A percentile compares a stretch with the other conserved stretches of the same genome.
Conservation (phyloP, 169 alveolate species). For the Eimeria zaria region DNA sequence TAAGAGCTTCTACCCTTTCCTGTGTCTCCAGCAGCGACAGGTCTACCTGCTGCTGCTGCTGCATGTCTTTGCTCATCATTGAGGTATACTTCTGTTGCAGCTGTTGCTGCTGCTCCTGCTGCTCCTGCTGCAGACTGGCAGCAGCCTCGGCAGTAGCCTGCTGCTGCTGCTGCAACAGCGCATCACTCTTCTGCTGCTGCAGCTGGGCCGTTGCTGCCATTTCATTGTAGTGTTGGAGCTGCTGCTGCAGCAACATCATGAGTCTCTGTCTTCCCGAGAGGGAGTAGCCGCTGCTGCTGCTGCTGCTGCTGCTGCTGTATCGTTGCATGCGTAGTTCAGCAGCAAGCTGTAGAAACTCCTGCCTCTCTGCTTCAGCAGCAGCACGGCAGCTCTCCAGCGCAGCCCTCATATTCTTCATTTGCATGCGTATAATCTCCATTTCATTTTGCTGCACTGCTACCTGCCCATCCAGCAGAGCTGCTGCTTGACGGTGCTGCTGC, state of each 20-base stretch:
- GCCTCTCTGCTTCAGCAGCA: conserved; percentile 38
- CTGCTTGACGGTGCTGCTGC: conserved; percentile 54
- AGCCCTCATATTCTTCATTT: conserved; percentile 19
- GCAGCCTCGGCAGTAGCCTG: conserved; percentile 14
- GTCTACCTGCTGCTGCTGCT: conserved; percentile 46
- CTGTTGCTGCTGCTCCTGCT: conserved; percentile 59
- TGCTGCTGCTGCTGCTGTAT: not conserved
- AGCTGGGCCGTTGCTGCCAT: conserved; percentile 13
- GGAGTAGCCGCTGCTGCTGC: conserved; percentile 1
- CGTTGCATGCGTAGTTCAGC: conserved; percentile 23
- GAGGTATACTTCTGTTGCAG: not conserved
- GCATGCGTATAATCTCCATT: conserved; percentile 22
- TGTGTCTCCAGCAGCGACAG: not conserved
- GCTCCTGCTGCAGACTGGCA: conserved; percentile 50
- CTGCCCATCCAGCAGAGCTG: conserved; percentile 58
- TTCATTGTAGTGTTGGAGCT: conserved; percentile 28
- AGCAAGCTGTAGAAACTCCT: conserved; percentile 39
- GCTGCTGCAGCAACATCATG: conserved; percentile 62
- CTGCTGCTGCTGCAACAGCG: conserved; percentile 59
- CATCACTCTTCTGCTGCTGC: conserved; percentile 67
- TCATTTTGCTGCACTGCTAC: conserved; percentile 60
- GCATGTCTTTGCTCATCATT: not conserved
- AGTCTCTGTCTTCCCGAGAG: conserved; percentile 39
- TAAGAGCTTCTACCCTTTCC: not conserved
- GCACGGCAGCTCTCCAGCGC: conserved; percentile 30